Percentiles rank a stretch among this genome's conserved stretches.
Conservation (phyloP, 2,329 filamentous ascomycete species). For the Alternaria hordeiaustralica region DNA sequence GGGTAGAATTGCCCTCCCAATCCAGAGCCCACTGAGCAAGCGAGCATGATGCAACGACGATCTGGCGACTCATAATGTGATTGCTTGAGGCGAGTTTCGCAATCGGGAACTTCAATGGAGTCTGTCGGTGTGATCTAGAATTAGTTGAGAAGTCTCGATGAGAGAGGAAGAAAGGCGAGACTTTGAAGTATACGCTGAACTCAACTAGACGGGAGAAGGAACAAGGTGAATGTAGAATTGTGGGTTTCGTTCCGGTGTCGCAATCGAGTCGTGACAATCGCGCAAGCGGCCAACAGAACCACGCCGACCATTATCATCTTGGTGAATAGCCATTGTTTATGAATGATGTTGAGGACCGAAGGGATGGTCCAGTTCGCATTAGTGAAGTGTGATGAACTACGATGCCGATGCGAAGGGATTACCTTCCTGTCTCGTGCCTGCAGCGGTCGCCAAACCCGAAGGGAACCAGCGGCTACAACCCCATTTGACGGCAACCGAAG, state of each 20-base stretch:
- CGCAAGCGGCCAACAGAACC: neutral
- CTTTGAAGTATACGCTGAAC: neutral
- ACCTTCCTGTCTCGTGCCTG: neutral
- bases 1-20: neutral
- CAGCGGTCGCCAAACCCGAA: neutral
- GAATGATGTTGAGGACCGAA: accelerated
- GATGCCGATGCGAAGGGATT: neutral
- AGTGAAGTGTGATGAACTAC: neutral
- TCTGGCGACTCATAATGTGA: neutral
- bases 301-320: neutral
- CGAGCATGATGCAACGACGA: neutral
- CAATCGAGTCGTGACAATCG: neutral
- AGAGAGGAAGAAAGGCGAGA: neutral
- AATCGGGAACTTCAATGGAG: neutral
- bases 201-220: neutral
- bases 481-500: neutral
- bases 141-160: neutral
- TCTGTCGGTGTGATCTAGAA: neutral
- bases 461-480: neutral
- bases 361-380: neutral
- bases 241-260: neutral
- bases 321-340: neutral
- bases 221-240: neutral
- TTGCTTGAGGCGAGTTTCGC: neutral
- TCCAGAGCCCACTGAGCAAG: neutral